These are phyloP conservation scores for Stagonosporopsis rhizophila DNA, from an alignment of 2,329 filamentous ascomycete genomes.

Conservation along the genomic window DNA sequence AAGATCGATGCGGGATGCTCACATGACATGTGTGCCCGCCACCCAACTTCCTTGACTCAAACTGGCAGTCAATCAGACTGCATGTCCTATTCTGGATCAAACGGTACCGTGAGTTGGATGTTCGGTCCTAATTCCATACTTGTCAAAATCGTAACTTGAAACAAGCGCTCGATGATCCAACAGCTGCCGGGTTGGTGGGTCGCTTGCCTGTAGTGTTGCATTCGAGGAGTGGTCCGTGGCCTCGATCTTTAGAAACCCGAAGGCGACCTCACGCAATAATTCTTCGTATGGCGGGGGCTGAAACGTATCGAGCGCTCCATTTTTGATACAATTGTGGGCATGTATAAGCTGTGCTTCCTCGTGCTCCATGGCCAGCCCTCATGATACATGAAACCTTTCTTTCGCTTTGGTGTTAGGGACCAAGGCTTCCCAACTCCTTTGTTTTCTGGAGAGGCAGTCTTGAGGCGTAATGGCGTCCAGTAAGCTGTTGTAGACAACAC, in stretches of 20 bases:
- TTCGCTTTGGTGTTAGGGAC: neutral
- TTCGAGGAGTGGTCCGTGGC: neutral
- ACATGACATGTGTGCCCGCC: neutral
- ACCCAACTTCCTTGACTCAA: neutral
- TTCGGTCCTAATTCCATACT: neutral
- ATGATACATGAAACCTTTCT: neutral
- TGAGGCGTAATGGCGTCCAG: neutral
- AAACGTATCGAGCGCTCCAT: neutral
- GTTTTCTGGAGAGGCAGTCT: neutral
- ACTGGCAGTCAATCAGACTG: neutral
- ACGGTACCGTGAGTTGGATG: neutral
- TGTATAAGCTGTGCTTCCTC: neutral
- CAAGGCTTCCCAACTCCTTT: neutral
- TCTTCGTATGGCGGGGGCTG: neutral
- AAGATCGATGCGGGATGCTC: neutral
- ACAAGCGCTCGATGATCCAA: neutral
- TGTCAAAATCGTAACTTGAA: neutral
- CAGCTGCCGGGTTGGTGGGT: neutral
- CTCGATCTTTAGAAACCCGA: neutral
- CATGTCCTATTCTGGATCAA: neutral
- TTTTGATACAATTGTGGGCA: neutral
- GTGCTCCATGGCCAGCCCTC: neutral
- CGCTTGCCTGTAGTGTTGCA: neutral
- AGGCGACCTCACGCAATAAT: neutral
- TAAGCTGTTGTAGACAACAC: neutral